Conservation (phyloP, 768 basidiomycete genomes). For the Tricholoma hemisulphureum region DNA sequence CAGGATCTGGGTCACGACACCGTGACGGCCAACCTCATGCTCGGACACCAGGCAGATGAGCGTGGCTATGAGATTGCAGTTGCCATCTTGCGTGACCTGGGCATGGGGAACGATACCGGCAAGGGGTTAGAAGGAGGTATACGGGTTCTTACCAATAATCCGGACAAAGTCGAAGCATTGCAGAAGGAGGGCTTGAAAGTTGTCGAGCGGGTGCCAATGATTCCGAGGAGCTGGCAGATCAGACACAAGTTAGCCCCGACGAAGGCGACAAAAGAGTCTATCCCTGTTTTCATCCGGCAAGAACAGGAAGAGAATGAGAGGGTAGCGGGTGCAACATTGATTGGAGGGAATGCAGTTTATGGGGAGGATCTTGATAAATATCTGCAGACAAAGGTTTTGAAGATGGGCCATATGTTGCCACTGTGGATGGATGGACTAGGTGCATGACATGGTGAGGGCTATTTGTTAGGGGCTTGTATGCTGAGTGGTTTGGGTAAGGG, state of each 20-base stretch:
- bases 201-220: conserved; percentile 88
- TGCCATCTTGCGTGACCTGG: conserved; percentile 86
- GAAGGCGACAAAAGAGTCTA: conserved; percentile 12
- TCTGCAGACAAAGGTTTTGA: conserved; percentile 89
- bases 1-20: conserved; percentile 99
- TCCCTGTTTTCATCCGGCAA: conserved; percentile 18
- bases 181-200: conserved; percentile 80
- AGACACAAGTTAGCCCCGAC: conserved; percentile 32
- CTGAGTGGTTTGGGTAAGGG: background rate
- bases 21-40: conserved; percentile 94
- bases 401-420: conserved; percentile 94
- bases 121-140: conserved; percentile 46
- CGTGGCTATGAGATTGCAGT: conserved; percentile 89
- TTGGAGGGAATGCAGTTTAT: conserved; percentile 72
- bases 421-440: conserved; percentile 45
- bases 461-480: conserved; percentile 3
- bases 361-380: conserved; percentile 94
- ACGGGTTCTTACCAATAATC: conserved; percentile 92
- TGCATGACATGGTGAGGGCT: conserved; percentile 15
- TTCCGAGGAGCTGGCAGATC: conserved; percentile 84
- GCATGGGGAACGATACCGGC: conserved; percentile 53
- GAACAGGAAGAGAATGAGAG: conserved; percentile 37
- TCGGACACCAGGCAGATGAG: conserved; percentile 93
- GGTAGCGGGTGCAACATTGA: conserved; percentile 68
- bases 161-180: conserved; percentile 90